Conservation (phyloP, 345 rosid genomes). For the Triadica sebifera region DNA sequence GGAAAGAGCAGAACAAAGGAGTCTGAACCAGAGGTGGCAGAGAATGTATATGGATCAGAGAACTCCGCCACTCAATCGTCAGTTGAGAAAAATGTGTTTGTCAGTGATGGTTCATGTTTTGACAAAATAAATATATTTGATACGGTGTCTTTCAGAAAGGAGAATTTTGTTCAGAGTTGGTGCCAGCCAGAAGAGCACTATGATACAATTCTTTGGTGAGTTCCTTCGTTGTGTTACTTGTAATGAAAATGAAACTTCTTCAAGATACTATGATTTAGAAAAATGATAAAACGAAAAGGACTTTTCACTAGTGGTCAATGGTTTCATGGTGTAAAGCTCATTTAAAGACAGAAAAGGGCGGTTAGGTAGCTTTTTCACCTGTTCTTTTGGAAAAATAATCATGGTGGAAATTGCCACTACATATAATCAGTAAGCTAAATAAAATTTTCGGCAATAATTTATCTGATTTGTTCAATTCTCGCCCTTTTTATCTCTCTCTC, state of each 20-base stretch:
- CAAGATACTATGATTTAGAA: not conserved
- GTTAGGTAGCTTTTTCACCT: not conserved
- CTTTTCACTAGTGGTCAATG: not conserved
- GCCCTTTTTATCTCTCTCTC: not conserved
- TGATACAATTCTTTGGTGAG: slow-evolving; percentile 85
- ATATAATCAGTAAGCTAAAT: not conserved
- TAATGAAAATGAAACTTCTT: not conserved
- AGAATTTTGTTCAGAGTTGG: slow-evolving; percentile 63
- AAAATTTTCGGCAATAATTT: not conserved
- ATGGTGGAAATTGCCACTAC: not conserved
- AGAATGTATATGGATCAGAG: slow-evolving; percentile 27
- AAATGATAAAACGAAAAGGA: not conserved
- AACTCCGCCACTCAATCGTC: slow-evolving; percentile 18
- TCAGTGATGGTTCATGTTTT: slow-evolving; percentile 15
- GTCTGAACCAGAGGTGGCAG: slow-evolving; percentile 25
- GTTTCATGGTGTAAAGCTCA: not conserved
- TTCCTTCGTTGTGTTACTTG: slow-evolving; percentile 2
- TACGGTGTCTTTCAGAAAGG: slow-evolving; percentile 66
- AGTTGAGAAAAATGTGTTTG: slow-evolving; percentile 24
- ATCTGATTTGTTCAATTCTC: not conserved
- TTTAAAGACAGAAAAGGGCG: not conserved
- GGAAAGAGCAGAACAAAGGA: slow-evolving; percentile 30
- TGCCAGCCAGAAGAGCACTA: slow-evolving; percentile 39
- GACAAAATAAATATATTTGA: slow-evolving; percentile 45
- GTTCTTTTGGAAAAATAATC: too few species aligned